Evolutionary conservation across 2,329 filamentous ascomycete genomes (phyloP).

Genomic region (Escovopsis sp.): DNA sequence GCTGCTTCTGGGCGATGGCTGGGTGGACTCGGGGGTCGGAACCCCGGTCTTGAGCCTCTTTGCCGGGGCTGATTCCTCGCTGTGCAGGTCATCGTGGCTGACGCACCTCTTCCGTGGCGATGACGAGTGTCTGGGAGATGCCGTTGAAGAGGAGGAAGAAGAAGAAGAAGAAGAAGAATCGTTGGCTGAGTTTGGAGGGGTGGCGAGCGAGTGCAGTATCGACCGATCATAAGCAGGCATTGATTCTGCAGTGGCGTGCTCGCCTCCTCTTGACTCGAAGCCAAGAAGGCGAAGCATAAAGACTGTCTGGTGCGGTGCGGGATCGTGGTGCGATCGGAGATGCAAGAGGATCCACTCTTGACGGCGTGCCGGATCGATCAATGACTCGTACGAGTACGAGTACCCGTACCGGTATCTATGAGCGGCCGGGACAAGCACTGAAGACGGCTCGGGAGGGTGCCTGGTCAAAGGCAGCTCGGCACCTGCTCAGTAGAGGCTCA

Average conservation of each 20-base stretch:
- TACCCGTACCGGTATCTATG: no score
- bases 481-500: no score
- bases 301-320: conserved; percentile 9
- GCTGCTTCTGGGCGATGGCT: conserved; percentile 9
- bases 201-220: conserved; percentile 18
- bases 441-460: conserved; percentile 9
- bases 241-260: conserved; percentile 31
- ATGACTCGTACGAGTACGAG: no score
- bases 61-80: conserved; percentile 12
- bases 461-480: conserved; percentile 11
- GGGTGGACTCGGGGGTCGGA: conserved; percentile 11
- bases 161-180: no score
- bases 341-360: no score
- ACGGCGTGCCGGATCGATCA: no score
- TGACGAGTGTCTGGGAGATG: conserved; percentile 10
- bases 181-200: conserved; percentile 10
- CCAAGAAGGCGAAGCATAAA: conserved; percentile 50
- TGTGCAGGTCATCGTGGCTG: conserved; percentile 14
- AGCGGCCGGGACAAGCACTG: no score
- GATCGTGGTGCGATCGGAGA: no score
- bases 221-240: conserved; percentile 23
- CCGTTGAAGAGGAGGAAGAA: conserved; percentile 8
- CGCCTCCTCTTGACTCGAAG: conserved; percentile 42
- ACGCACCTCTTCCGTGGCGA: conserved; percentile 27
- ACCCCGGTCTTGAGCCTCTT: conserved; percentile 28